These are phyloP conservation scores for Rhizophlyctis rosea DNA, from an alignment of 192 early-diverging fungal species.

Conservation along the genomic window DNA sequence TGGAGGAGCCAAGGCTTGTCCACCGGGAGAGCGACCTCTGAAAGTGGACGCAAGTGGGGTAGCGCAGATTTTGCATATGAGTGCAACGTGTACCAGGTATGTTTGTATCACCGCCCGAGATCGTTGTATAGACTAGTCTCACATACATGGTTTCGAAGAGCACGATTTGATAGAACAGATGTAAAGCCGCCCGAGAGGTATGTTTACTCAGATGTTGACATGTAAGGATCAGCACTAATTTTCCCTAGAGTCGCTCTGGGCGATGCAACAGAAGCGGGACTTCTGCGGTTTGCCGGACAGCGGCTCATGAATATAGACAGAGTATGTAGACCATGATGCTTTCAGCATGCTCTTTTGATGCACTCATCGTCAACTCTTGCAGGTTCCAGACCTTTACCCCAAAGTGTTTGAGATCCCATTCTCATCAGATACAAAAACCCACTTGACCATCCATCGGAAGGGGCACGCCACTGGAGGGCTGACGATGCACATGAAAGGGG, in stretches of 20 bases:
- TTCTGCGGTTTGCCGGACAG: slow-evolving; percentile 70
- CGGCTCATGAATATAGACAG: slow-evolving; percentile 71
- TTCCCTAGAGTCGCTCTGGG: slow-evolving; percentile 48
- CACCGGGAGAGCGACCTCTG: slow-evolving; percentile 18
- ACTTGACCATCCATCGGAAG: slow-evolving; percentile 82
- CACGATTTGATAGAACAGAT: slow-evolving; percentile 33
- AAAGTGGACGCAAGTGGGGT: slow-evolving; percentile 47
- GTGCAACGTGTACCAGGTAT: slow-evolving; percentile 61
- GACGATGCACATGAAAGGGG: slow-evolving; percentile 82
- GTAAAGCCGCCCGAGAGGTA: slow-evolving; percentile 9
- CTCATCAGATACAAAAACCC: slow-evolving; percentile 88
- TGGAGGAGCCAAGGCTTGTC: slow-evolving; percentile 9
- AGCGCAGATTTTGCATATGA: slow-evolving; percentile 72
- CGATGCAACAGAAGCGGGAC: slow-evolving; percentile 83
- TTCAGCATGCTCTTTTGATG: background rate
- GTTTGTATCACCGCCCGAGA: background rate
- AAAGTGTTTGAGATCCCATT: slow-evolving; percentile 91
- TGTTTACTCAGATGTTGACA: background rate
- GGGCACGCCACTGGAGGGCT: slow-evolving; percentile 62
- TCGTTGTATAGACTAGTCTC: background rate
- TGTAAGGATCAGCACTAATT: background rate
- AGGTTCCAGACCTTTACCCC: slow-evolving; percentile 14
- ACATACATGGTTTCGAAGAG: slow-evolving; percentile 16
- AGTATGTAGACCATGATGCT: slow-evolving; percentile 9
- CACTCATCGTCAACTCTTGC: background rate